Conservation (phyloP, 1,284 basidiomycete species). For the Marasmius fiardii region DNA sequence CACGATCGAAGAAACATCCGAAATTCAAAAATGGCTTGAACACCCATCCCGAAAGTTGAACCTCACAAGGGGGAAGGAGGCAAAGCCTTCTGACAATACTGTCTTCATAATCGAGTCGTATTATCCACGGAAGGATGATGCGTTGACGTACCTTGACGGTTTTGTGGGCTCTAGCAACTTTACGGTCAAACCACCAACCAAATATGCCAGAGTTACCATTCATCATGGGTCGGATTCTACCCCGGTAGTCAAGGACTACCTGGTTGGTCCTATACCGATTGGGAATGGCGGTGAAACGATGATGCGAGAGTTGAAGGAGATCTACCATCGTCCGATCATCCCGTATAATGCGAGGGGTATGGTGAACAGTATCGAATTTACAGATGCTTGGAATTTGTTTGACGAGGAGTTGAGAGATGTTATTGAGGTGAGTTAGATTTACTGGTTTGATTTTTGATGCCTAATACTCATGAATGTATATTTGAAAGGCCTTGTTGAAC, state of each 20-base stretch:
- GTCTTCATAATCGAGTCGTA: conserved; percentile 48
- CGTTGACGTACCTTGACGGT: conserved; percentile 38
- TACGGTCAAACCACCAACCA: conserved; percentile 25
- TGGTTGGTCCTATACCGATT: conserved; percentile 55
- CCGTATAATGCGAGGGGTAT: conserved; percentile 50
- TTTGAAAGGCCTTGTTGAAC: conserved; percentile 39
- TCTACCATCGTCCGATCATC: conserved; percentile 44
- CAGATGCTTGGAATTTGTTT: conserved; percentile 27
- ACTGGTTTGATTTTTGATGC: no score
- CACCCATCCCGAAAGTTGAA: conserved; percentile 42
- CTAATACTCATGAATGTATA: conserved; percentile 11
- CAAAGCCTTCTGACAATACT: conserved; percentile 41
- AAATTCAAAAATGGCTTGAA: conserved; percentile 45
- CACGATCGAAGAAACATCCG: conserved; percentile 38
- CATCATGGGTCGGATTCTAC: conserved; percentile 46
- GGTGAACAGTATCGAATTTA: conserved; percentile 30
- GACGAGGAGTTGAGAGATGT: conserved; percentile 32
- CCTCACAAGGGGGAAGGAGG: conserved; percentile 33
- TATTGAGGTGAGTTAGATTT: conserved; percentile 38
- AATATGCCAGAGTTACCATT: conserved; percentile 46
- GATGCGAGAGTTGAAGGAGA: conserved; percentile 39
- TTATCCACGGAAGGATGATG: conserved; percentile 47
- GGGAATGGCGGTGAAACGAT: conserved; percentile 27
- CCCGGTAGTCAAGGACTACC: conserved; percentile 41
- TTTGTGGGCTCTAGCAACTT: conserved; percentile 25